phyloP scores from a whole-genome alignment of 2,329 filamentous ascomycete species.

The Sporothrix globosa region DNA sequence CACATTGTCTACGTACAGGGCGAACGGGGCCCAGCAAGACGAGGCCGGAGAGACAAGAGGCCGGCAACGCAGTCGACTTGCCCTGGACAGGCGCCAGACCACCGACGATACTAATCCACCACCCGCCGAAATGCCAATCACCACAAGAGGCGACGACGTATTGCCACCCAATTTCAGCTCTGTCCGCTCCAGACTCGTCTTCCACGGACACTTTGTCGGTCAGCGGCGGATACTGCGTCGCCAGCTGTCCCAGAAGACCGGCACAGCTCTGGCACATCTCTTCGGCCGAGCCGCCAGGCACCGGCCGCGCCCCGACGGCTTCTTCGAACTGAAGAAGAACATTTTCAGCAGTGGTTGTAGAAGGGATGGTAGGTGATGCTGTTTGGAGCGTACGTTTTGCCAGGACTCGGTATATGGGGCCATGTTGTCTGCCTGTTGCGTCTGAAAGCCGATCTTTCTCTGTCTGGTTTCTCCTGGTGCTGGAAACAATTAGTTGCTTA shows the following conservation, averaged over 20 bases:
- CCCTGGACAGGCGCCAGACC: neutral
- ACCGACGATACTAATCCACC: neutral
- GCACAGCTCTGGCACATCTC: neutral
- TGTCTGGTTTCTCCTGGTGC: too few relatives aligned
- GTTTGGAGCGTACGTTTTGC: neutral
- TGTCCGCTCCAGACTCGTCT: too few relatives aligned
- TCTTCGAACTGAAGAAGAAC: neutral
- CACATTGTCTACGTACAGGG: neutral
- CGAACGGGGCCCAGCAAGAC: neutral
- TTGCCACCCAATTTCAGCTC: neutral
- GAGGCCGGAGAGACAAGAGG: neutral
- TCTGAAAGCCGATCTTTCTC: too few relatives aligned
- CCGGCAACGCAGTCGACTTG: neutral
- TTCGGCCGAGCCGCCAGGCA: neutral
- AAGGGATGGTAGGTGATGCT: neutral
- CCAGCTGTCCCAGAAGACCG: neutral
- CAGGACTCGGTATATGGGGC: conserved; percentile 8
- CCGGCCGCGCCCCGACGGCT: neutral
- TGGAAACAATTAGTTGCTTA: neutral
- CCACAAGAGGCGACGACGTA: neutral
- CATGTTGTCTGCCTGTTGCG: conserved; percentile 29
- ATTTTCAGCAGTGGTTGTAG: neutral
- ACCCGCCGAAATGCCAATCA: conserved; percentile 13
- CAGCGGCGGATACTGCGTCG: conserved; percentile 6
- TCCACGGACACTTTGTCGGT: neutral